Evolutionary conservation across 257 asterid genomes (phyloP).

Genomic region (Ocimum tenuiflorum): DNA sequence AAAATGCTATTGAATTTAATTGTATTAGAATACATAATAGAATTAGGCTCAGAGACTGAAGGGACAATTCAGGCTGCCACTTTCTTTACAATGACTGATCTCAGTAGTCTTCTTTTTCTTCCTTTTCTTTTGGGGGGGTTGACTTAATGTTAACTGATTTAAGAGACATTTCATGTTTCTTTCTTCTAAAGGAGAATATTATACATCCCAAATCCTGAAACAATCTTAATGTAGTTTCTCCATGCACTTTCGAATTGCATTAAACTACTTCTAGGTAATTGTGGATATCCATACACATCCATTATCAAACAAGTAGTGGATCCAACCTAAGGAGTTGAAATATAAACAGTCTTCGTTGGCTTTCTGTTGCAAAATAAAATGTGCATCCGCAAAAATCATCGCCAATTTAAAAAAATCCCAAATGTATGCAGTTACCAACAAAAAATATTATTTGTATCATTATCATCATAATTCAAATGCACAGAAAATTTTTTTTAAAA

Average conservation of each 20-base stretch:
- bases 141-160: too few relatives aligned
- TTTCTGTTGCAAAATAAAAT: neutral
- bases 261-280: too few relatives aligned
- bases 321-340: neutral
- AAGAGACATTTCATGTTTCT: too few relatives aligned
- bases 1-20: neutral
- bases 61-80: slow-evolving; percentile 1
- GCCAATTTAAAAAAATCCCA: neutral
- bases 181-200: too few relatives aligned
- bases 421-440: neutral
- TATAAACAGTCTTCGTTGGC: neutral
- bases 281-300: too few relatives aligned
- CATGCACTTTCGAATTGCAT: too few relatives aligned
- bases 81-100: neutral
- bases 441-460: neutral
- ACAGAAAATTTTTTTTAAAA: neutral
- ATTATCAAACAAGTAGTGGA: neutral
- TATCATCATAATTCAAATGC: slow-evolving; percentile 2
- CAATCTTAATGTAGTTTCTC: too few relatives aligned
- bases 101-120: neutral
- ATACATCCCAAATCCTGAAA: too few relatives aligned
- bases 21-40: neutral
- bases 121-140: too few relatives aligned
- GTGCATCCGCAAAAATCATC: neutral
- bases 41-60: slow-evolving; percentile 2